A percentile compares a stretch with the other conserved stretches of the same genome.
Evolutionary conservation across 495 filamentous ascomycete species (phyloP).

Genomic region (Alectoria sarmentosa): DNA sequence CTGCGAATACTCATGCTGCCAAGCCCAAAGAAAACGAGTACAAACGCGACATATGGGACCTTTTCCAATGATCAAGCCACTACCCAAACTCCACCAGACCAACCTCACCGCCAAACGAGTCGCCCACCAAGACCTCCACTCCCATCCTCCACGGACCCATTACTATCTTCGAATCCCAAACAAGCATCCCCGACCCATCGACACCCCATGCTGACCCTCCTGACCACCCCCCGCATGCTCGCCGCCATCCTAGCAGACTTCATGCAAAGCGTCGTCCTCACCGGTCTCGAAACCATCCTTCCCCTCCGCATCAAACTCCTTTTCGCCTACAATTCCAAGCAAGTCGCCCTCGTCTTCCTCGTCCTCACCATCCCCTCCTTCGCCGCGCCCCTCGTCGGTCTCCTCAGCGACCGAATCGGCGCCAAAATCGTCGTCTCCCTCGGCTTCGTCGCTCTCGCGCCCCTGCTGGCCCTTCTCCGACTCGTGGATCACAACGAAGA

Average conservation of each 20-base stretch:
- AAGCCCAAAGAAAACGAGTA: not conserved
- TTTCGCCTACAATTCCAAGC: constrained; percentile 53
- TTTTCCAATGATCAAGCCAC: not conserved
- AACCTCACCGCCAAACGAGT: not conserved
- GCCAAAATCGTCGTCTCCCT: constrained; percentile 47
- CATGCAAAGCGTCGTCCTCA: constrained; percentile 47
- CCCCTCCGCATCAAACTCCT: constrained; percentile 47
- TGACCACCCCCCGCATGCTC: constrained; percentile 19
- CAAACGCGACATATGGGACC: not conserved
- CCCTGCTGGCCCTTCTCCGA: constrained; percentile 50
- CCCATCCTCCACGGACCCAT: not conserved
- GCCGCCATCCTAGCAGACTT: constrained; percentile 27
- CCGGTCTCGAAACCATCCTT: constrained; percentile 44
- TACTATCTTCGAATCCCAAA: not conserved
- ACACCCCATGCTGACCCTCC: constrained; percentile 12
- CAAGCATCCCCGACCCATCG: not conserved
- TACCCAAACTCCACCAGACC: not conserved
- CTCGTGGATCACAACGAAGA: constrained; percentile 47
- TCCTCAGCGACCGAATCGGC: constrained; percentile 47
- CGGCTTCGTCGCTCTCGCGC: constrained; percentile 48
- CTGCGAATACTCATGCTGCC: constrained; percentile 10
- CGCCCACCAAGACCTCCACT: not conserved
- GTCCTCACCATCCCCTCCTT: constrained; percentile 52
- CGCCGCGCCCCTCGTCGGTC: constrained; percentile 46
- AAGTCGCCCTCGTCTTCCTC: constrained; percentile 58